phyloP scores from a whole-genome alignment of 768 basidiomycete genomes.

The Trametes cinnabarina region DNA sequence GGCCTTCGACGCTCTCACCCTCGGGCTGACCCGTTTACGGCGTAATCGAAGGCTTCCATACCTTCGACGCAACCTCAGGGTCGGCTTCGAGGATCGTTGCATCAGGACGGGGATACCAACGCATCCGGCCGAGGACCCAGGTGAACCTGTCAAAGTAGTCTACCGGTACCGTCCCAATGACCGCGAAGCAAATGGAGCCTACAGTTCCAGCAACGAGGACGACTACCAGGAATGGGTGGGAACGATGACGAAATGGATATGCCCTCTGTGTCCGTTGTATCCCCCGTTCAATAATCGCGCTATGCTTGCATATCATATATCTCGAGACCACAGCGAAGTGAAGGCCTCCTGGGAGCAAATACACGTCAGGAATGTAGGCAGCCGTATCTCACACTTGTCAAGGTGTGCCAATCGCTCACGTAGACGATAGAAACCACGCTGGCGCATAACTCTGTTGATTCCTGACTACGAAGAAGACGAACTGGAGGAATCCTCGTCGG shows the following conservation, averaged over 20 bases:
- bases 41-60: slow-evolving; percentile 47
- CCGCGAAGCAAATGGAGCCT: slow-evolving; percentile 8
- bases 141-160: slow-evolving; percentile 25
- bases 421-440: background rate
- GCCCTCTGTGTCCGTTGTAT: slow-evolving; percentile 55
- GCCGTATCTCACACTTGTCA: background rate
- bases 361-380: slow-evolving; percentile 13
- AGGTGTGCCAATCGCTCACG: too few relatives aligned
- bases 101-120: slow-evolving; percentile 35
- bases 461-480: slow-evolving; percentile 1
- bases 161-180: slow-evolving; percentile 20
- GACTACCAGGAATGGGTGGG: slow-evolving; percentile 22
- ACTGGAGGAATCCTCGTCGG: background rate
- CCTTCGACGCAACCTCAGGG: slow-evolving; percentile 48
- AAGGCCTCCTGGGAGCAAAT: slow-evolving; percentile 37
- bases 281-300: slow-evolving; percentile 39
- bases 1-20: slow-evolving; percentile 18
- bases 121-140: slow-evolving; percentile 21
- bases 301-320: slow-evolving; percentile 48
- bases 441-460: slow-evolving; percentile 3
- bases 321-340: slow-evolving; percentile 47
- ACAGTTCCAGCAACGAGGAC: slow-evolving; percentile 14
- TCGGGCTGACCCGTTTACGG: slow-evolving; percentile 2
- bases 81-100: slow-evolving; percentile 49
- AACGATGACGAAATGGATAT: slow-evolving; percentile 40